phyloP scores from a whole-genome alignment of 371 early-diverging fungal genomes.

The Mortierella sp. region DNA sequence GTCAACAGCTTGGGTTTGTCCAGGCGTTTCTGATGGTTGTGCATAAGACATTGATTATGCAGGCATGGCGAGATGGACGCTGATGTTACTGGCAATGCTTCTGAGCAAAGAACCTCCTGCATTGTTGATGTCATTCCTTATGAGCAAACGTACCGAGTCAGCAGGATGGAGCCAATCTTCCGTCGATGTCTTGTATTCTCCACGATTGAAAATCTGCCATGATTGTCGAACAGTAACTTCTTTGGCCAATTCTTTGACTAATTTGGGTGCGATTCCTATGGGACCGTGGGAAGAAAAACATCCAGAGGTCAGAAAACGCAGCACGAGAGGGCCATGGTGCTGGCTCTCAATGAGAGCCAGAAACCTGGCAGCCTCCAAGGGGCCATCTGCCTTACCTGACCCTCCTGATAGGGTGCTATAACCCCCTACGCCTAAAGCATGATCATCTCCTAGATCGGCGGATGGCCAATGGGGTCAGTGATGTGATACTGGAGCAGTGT shows the following conservation, averaged over 20 bases:
- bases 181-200: constrained; percentile 38
- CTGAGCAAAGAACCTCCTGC: no score
- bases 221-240: constrained; percentile 42
- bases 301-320: background rate
- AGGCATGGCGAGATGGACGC: no score
- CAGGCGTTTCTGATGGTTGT: constrained; percentile 28
- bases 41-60: no score
- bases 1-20: constrained; percentile 32
- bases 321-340: background rate
- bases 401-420: constrained; percentile 32
- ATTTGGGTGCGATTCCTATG: constrained; percentile 32
- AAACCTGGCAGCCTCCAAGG: no score
- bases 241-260: constrained; percentile 32
- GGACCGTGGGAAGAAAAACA: background rate
- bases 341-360: no score
- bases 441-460: constrained; percentile 41
- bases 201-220: constrained; percentile 53
- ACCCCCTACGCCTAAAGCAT: constrained; percentile 44
- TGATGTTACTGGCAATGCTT: no score
- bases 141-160: constrained; percentile 40
- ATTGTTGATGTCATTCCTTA: no score
- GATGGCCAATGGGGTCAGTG: no score
- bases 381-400: constrained; percentile 17
- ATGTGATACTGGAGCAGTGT: no score
- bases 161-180: constrained; percentile 54